Evolutionary conservation across 164 flowering plant species (phyloP).

Genomic region (Magnolia changhungtana): DNA sequence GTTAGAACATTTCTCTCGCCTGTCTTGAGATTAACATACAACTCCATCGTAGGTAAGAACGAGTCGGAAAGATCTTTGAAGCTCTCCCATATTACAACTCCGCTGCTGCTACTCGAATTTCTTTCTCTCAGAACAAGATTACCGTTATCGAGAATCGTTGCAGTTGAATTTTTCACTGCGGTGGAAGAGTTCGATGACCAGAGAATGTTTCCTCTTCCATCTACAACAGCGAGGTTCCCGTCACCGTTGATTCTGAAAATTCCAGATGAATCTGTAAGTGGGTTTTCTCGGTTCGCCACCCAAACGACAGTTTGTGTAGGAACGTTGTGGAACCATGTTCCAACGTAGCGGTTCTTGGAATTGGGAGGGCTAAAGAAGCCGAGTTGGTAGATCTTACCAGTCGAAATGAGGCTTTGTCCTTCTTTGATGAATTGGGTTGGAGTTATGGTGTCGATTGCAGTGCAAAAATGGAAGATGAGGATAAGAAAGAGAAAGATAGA

Average conservation of each 20-base stretch:
- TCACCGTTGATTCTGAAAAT: not conserved
- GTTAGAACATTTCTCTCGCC: not conserved
- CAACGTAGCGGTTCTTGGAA: constrained; percentile 4
- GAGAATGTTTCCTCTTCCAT: not conserved
- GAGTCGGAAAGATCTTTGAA: no score
- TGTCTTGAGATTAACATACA: not conserved
- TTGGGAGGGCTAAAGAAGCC: constrained; percentile 15
- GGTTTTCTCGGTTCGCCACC: constrained; percentile 13
- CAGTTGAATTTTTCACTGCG: not conserved
- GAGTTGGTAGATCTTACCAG: constrained; percentile 2
- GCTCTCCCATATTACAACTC: no score
- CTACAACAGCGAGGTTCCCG: not conserved
- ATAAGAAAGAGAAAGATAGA: not conserved
- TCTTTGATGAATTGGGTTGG: not conserved
- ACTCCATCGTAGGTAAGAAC: constrained; percentile 14
- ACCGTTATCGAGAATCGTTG: constrained; percentile 19
- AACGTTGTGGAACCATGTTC: constrained; percentile 8
- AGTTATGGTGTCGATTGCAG: not conserved
- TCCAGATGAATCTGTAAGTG: constrained; percentile 3
- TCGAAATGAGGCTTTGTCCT: not conserved
- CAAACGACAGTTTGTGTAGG: constrained; percentile 1
- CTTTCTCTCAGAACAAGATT: constrained; percentile 13
- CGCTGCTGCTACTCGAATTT: not conserved
- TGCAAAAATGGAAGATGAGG: not conserved
- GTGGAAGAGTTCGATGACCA: constrained; percentile 2